phyloP scores from a whole-genome alignment of 257 asterid genomes.

The Solanum medicagineum region DNA sequence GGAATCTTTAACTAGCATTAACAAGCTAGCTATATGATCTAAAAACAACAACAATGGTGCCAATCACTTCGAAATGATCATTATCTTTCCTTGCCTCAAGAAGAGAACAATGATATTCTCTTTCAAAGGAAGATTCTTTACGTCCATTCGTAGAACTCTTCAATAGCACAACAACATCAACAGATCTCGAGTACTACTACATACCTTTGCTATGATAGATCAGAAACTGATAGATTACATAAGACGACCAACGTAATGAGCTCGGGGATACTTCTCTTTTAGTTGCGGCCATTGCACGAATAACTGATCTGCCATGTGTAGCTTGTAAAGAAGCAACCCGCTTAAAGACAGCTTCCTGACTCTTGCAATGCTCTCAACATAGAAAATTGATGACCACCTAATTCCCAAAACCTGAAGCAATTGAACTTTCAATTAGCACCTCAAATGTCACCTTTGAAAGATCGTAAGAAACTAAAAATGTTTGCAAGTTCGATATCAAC shows the following conservation, averaged over 20 bases:
- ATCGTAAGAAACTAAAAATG: background rate
- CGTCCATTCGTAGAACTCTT: background rate
- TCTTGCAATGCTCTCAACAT: conserved; percentile 92
- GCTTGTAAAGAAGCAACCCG: conserved; percentile 66
- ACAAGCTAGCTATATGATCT: background rate
- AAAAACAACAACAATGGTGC: background rate
- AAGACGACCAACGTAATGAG: conserved; percentile 74
- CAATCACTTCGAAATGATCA: background rate
- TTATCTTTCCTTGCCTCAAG: background rate
- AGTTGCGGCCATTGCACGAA: conserved; percentile 96
- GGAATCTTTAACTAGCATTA: background rate
- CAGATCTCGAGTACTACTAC: background rate
- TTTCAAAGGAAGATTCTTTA: background rate
- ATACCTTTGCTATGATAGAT: background rate
- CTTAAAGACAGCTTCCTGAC: conserved; percentile 83
- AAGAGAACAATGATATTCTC: background rate
- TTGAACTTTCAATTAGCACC: background rate
- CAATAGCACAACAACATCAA: background rate
- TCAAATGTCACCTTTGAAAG: background rate
- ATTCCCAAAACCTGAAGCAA: conserved; percentile 49
- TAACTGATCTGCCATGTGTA: conserved; percentile 71
- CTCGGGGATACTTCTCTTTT: conserved; percentile 61
- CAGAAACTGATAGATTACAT: conserved; percentile 24
- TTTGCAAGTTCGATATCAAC: background rate
- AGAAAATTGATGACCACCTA: conserved; percentile 81